phyloP scores from a whole-genome alignment of 768 basidiomycete genomes.

The Panaeolus papilionaceus region DNA sequence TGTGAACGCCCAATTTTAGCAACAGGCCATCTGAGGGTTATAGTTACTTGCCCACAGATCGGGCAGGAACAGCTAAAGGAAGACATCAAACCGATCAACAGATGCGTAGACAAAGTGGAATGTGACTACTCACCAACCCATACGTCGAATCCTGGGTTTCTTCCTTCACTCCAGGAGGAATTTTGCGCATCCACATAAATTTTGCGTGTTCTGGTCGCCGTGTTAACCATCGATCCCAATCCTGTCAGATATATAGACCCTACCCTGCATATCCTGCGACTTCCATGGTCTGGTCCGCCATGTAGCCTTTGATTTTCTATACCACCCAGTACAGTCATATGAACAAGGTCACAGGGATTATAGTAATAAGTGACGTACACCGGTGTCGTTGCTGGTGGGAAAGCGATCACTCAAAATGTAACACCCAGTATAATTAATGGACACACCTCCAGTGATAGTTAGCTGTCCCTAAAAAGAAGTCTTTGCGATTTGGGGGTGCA shows the following conservation, averaged over 20 bases:
- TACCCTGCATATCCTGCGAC: background rate
- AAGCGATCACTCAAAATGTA: background rate
- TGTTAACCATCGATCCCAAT: background rate
- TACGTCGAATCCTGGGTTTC: background rate
- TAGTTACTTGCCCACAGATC: background rate
- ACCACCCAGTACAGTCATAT: too few species aligned
- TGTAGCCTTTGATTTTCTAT: conserved; percentile 3
- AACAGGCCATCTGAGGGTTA: background rate
- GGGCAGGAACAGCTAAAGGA: background rate
- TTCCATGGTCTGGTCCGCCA: background rate
- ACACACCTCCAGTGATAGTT: conserved; percentile 9
- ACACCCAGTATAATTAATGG: background rate
- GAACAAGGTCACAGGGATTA: background rate
- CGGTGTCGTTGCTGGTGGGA: background rate
- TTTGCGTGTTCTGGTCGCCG: background rate
- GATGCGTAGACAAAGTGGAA: background rate
- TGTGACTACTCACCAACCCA: background rate
- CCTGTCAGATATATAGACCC: background rate
- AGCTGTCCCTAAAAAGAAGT: background rate
- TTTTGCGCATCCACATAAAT: conserved; percentile 4
- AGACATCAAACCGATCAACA: background rate
- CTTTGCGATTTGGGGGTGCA: conserved; percentile 4
- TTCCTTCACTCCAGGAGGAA: background rate
- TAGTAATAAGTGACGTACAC: background rate
- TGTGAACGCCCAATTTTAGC: background rate